These are phyloP conservation scores for Sechiopsis laciniata DNA, from an alignment of 306 rosid species.

Conservation along the genomic window DNA sequence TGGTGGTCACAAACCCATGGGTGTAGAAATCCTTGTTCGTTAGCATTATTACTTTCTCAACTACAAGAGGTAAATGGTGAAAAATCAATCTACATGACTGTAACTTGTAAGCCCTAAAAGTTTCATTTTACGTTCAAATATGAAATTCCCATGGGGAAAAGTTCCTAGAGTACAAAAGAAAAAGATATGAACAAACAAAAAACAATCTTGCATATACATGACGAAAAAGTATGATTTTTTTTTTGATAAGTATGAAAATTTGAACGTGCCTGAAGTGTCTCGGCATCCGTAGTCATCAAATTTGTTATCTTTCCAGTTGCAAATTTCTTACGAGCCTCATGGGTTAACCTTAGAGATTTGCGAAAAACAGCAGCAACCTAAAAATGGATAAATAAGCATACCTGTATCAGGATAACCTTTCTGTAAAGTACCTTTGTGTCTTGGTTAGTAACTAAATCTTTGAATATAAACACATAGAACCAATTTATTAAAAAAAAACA, in stretches of 20 bases:
- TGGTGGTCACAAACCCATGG: neutral
- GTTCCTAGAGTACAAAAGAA: neutral
- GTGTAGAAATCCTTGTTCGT: neutral
- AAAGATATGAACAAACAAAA: conserved; percentile 13
- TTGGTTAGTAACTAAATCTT: too few relatives aligned
- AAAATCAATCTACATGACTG: conserved; percentile 3
- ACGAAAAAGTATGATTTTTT: neutral
- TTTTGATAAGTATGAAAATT: neutral
- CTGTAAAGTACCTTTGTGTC: too few relatives aligned
- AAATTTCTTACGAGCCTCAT: conserved; percentile 91
- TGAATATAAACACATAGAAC: neutral
- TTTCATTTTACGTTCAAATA: neutral
- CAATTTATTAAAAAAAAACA: neutral
- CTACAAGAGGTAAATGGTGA: neutral
- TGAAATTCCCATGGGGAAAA: neutral
- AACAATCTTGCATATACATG: conserved; percentile 10
- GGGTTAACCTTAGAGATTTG: conserved; percentile 88
- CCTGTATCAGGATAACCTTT: too few relatives aligned
- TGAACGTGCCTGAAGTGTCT: conserved; percentile 70
- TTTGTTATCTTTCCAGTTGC: conserved; percentile 91
- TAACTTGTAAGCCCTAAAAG: neutral
- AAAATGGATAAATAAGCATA: conserved; percentile 8
- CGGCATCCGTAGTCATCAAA: conserved; percentile 95
- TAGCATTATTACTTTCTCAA: neutral
- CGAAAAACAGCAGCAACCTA: conserved; percentile 96